Evolutionary conservation across 202 grass and related monocot genomes (phyloP), one percentile per base, ranked within the genome.

Genomic region (Dendrocalamus latiflorus): DNA sequence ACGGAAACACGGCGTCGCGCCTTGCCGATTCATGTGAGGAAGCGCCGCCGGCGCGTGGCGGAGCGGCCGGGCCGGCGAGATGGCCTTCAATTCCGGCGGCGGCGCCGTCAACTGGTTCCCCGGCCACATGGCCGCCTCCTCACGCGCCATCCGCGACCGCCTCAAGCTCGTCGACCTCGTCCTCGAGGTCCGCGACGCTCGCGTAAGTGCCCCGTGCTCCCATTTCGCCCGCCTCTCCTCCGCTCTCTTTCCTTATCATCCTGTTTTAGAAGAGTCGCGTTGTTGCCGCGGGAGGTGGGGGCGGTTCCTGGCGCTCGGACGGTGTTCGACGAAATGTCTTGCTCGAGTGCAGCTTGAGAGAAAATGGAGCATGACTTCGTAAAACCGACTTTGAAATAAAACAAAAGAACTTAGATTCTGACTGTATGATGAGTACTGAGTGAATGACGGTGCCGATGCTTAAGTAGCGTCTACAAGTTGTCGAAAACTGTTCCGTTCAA

Each of bases 181-280:
- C 74, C 79, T 94, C 75, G 92, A 98, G 92, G 92, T 98, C 76
- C 95, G 95, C 42, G 92, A 98, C 84, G 72, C 95, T n/a, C 90
- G 95, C 1, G 95, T 95, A 78, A 91, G 92, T 74, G 10, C 42
- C 5, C 9, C 33, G 2, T 17, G 5, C 36, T 41, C 15, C 8
- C 18, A 2, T 24, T 65, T 10, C 34, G 12, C 26, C 14, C 24
- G 44, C 21, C 17, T 3, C 41, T 76, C 8, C 55, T 47, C 22
- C 50, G 16, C 18, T 39, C 51, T 8, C 3, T 8, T 6, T 67
- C 5, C 21, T 76, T 24, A 45, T 36, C 20, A 4, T 74, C 22
- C 28, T 68, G 6, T 75, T 51, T 44, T 34, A 25, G 1, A 16
- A 43, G 1, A 11, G 16, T 6, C 11, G 6, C 39, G 11, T 33